Evolutionary conservation across 1,139 yeast genomes (phyloP), one percentile per base, ranked within the genome.

Genomic region (Candida neerlandica): DNA sequence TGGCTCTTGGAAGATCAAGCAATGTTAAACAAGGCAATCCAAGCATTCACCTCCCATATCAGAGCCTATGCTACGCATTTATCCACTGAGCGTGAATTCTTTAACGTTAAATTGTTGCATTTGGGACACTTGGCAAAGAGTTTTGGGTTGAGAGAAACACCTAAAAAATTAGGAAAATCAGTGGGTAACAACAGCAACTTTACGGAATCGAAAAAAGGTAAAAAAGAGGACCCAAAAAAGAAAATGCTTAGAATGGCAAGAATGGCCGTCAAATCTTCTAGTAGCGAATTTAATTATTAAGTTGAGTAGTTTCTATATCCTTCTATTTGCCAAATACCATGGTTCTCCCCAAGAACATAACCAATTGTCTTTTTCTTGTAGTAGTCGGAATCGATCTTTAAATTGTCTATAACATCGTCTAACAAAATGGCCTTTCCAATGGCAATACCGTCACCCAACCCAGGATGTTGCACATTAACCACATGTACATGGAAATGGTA

Each of bases 1-100:
- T 87, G 96, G 87, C 73, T 92, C 30, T 69, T 94, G 44, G 96
- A 84, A 58, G 89, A 88, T 58, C 69, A 78, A 1, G 67, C 72
- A 0, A 80, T 80, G 11, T 86, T 84, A 49, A 83, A 81, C 19
- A 65, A 68, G 39, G 96, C 96, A 0, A 78, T 80, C 14, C 82
- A 84, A 59, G 98, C 89, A 1, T 94, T 89, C 63, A 83, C 88
- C 9, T 86, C 96, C 53, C 98, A 94, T 66, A 76, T 94, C 40
- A 79, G 98, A 62, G 99, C 99, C 0, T 94, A 94, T 64, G 90
- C 99, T n/a, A 94, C 99, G 0, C 99, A 94, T 72, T 80, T 90
- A 53, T 74, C 92, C 0, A 63, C 83, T 1, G 99, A 95, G 66
- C 81, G 94, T 61, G 79, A 76, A 41, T 83, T 80, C 54, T 94